Evolutionary conservation across 2,329 filamentous ascomycete genomes (phyloP).

Genomic region (Byssochlamys sp.): DNA sequence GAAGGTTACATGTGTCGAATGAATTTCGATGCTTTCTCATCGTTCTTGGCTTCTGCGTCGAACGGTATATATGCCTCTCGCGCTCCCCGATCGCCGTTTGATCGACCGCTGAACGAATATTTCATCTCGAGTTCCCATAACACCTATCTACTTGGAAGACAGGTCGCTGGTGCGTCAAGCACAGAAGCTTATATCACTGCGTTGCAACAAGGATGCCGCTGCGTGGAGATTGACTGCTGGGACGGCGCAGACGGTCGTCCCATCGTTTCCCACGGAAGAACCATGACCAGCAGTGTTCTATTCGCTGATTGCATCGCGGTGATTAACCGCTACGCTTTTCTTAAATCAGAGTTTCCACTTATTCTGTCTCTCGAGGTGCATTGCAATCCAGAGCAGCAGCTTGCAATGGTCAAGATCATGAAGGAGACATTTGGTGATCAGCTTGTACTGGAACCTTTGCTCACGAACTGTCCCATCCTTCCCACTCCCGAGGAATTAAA

Average conservation of each 20-base stretch:
- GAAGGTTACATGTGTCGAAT: slow-evolving; percentile 50
- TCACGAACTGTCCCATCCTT: slow-evolving; percentile 57
- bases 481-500: slow-evolving; percentile 80
- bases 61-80: slow-evolving; percentile 59
- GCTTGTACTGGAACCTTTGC: slow-evolving; percentile 66
- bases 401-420: slow-evolving; percentile 82
- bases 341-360: slow-evolving; percentile 74
- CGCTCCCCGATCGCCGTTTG: slow-evolving; percentile 55
- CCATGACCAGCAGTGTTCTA: slow-evolving; percentile 75
- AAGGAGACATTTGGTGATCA: slow-evolving; percentile 70
- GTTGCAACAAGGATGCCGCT: slow-evolving; percentile 79
- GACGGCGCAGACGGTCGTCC: slow-evolving; percentile 81
- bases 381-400: slow-evolving; percentile 73
- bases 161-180: slow-evolving; percentile 81
- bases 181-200: slow-evolving; percentile 90
- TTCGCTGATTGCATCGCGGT: slow-evolving; percentile 88
- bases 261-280: slow-evolving; percentile 81
- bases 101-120: slow-evolving; percentile 88
- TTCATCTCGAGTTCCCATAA: slow-evolving; percentile 98
- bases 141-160: slow-evolving; percentile 85
- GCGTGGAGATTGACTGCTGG: slow-evolving; percentile 97
- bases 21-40: slow-evolving; percentile 67
- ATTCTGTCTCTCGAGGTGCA: slow-evolving; percentile 95
- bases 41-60: slow-evolving; percentile 63
- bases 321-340: slow-evolving; percentile 90